Base-by-base conservation (phyloP, 345 rosid species). In the Angophora floribunda region DNA sequence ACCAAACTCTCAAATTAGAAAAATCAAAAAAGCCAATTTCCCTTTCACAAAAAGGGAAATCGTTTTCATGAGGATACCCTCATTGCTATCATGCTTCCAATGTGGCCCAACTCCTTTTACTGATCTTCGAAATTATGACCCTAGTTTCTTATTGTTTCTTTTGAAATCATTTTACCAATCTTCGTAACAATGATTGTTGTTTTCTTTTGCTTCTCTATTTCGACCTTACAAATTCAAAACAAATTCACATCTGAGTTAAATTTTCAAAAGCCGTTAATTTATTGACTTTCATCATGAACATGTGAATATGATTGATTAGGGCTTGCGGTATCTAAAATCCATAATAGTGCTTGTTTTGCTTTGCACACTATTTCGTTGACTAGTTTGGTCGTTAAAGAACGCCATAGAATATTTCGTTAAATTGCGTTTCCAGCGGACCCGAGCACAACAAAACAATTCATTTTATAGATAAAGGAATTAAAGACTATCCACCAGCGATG, bases 401-500 rank as follows among this genome's bases (percentile, higher is more conserved):
- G 26, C 2, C 1, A 63, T 63, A 63, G 36, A n/a, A 3, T 63
- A 63, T n/a, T 28, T 63, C 70, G 36, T 63, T 28, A 28, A 63
- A 63, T n/a, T 5, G 1, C 36, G n/a, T 63, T 63, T 13, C 13
- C 9, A 13, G n/a, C 36, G 13, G 28, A 61, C 26, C 32, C 28
- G 30, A 61, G 26, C 67, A 12, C 16, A 61, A 2, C 67, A 61
- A 63, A 63, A n/a, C 19, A 63, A 63, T 28, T 63, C 36, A 14
- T n/a, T 63, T n/a, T 63, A 63, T 13, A 28, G 70, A 36, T 13
- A 61, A 63, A 63, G 6, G 3, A 63, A 13, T 63, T 28, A 63
- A 63, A 13, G 0, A 0, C 3, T 63, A n/a, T n/a, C 3, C 36
- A n/a, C 7, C 7, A n/a, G n/a, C 0, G 3, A 0, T n/a, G 5